Conservation (phyloP, 2,329 filamentous ascomycete genomes). For the Trichoderma simmonsii region DNA sequence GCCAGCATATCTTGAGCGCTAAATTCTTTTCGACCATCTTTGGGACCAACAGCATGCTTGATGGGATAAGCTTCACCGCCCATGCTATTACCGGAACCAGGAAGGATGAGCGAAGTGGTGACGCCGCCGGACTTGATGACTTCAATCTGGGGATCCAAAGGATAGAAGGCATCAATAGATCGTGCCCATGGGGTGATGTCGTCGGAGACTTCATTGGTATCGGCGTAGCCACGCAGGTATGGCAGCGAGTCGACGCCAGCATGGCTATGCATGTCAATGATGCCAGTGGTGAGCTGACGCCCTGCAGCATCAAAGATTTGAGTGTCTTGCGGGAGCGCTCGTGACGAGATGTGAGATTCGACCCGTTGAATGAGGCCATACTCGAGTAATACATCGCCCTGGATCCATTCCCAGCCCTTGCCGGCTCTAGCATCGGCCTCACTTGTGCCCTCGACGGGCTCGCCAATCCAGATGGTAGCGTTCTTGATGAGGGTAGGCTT, state of each 20-base stretch:
- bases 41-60: conserved; percentile 62
- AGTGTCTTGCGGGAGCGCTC: conserved; percentile 45
- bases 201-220: conserved; percentile 61
- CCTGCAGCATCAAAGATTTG: conserved; percentile 57
- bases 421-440: conserved; percentile 54
- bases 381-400: conserved; percentile 59
- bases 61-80: conserved; percentile 68
- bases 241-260: conserved; percentile 60
- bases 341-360: conserved; percentile 40
- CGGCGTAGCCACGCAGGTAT: conserved; percentile 49
- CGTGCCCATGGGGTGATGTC: conserved; percentile 67
- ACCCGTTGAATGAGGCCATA: conserved; percentile 59
- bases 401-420: conserved; percentile 58
- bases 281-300: conserved; percentile 60
- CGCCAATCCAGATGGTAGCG: conserved; percentile 64
- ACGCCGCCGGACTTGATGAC: conserved; percentile 73
- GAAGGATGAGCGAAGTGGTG: conserved; percentile 63
- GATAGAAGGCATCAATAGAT: conserved; percentile 62
- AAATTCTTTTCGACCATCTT: conserved; percentile 59
- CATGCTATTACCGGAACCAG: conserved; percentile 70
- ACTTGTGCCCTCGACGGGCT: conserved; percentile 50
- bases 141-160: conserved; percentile 61
- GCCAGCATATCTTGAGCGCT: conserved; percentile 63
- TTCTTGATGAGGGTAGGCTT: conserved; percentile 63
- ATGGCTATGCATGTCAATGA: conserved; percentile 72